phyloP scores from a whole-genome alignment of 129 eudicot genomes.

The Arctium lappa region DNA sequence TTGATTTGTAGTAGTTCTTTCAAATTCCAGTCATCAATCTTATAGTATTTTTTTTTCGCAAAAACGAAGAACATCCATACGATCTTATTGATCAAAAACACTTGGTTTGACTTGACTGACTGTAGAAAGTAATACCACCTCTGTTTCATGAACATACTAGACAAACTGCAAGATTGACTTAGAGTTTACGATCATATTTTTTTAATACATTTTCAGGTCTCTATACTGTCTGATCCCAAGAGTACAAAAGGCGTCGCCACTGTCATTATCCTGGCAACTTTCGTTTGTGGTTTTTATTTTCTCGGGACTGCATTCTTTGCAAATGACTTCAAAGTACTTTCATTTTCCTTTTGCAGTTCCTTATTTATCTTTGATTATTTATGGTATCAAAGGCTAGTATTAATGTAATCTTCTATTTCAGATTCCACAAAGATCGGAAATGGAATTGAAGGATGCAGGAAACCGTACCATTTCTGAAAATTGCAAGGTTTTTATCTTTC shows the following conservation, averaged over 20 bases:
- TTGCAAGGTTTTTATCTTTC: constrained; percentile 46
- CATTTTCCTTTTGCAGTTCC: not conserved
- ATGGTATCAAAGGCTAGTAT: not conserved
- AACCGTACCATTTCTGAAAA: not conserved
- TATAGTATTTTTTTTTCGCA: not conserved
- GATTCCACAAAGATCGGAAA: constrained; percentile 24
- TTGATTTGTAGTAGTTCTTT: not conserved
- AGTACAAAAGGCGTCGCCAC: constrained; percentile 39
- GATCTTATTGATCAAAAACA: not conserved
- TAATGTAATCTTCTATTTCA: constrained; percentile 16
- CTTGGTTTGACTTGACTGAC: not conserved
- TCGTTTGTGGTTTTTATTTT: constrained; percentile 52
- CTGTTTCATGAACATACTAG: not conserved
- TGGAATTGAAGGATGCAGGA: constrained; percentile 29
- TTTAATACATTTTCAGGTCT: constrained; percentile 37
- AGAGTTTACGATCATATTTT: not conserved
- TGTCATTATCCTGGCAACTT: constrained; percentile 34
- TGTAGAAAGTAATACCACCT: constrained; percentile 3
- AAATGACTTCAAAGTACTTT: constrained; percentile 46
- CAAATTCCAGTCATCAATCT: not conserved
- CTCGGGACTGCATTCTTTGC: constrained; percentile 44
- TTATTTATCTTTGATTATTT: not conserved
- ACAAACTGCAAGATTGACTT: not conserved
- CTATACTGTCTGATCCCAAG: constrained; percentile 42
- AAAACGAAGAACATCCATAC: not conserved